Evolutionary conservation across 495 filamentous ascomycete species (phyloP).

Genomic region (Trichocladium antarcticum): DNA sequence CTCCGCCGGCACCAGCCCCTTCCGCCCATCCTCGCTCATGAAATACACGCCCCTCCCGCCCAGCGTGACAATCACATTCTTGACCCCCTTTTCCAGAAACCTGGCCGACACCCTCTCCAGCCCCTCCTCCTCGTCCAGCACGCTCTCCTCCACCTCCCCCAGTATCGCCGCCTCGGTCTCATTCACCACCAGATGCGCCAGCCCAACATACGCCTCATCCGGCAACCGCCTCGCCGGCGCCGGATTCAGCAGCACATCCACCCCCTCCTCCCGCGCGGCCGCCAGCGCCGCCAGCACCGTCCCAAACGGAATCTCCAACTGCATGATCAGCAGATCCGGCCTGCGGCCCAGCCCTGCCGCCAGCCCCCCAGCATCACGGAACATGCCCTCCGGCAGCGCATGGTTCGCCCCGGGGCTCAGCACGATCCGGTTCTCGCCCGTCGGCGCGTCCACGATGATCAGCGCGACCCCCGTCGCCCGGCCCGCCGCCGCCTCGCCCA

Average conservation of each 20-base stretch:
- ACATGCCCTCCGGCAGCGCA: slow-evolving; percentile 16
- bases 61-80: slow-evolving; percentile 71
- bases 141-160: slow-evolving; percentile 39
- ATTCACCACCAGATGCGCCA: slow-evolving; percentile 80
- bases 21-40: slow-evolving; percentile 28
- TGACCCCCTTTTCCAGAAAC: slow-evolving; percentile 58
- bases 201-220: slow-evolving; percentile 48
- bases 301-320: slow-evolving; percentile 71
- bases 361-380: slow-evolving; percentile 4
- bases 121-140: slow-evolving; percentile 38
- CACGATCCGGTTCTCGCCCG: slow-evolving; percentile 81
- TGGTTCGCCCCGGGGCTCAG: slow-evolving; percentile 73
- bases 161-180: slow-evolving; percentile 80
- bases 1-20: slow-evolving; percentile 42
- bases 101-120: slow-evolving; percentile 37
- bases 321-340: slow-evolving; percentile 64
- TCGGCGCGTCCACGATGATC: slow-evolving; percentile 67
- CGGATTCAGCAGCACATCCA: slow-evolving; percentile 70
- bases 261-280: slow-evolving; percentile 38
- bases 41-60: slow-evolving; percentile 65
- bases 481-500: slow-evolving; percentile 32
- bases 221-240: slow-evolving; percentile 66
- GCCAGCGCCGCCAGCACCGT: slow-evolving; percentile 58
- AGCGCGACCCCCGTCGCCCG: slow-evolving; percentile 68
- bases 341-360: not conserved